Conservation (phyloP, 2,329 filamentous ascomycete genomes). For the Fusarium siculi region DNA sequence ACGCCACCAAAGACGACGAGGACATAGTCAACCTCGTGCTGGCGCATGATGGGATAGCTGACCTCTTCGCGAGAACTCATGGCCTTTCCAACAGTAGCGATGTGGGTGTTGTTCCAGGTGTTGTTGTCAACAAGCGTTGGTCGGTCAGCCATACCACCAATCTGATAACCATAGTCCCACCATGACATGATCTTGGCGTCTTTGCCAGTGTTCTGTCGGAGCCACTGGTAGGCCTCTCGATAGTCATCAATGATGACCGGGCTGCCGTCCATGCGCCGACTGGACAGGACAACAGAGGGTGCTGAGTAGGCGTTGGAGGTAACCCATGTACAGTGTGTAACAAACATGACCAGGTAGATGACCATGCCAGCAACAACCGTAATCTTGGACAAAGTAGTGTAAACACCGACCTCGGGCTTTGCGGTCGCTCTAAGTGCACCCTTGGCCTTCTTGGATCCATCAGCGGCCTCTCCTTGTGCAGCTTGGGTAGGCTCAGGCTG, state of each 20-base stretch:
- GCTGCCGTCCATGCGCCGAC: conserved; percentile 89
- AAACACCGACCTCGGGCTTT: conserved; percentile 83
- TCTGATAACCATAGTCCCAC: conserved; percentile 99
- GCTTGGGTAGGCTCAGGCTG: conserved; percentile 66
- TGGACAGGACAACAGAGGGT: conserved; percentile 94
- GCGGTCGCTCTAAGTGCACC: conserved; percentile 74
- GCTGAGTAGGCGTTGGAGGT: conserved; percentile 99
- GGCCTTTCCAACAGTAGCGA: conserved; percentile 97
- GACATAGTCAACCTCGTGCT: conserved; percentile 99
- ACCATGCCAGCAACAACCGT: conserved; percentile 78
- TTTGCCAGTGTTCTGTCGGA: conserved; percentile 93
- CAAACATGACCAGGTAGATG: conserved; percentile 89
- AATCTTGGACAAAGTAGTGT: conserved; percentile 80
- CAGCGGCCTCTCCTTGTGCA: conserved; percentile 54
- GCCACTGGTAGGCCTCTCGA: conserved; percentile 99
- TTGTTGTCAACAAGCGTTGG: conserved; percentile 99
- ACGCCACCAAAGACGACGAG: conserved; percentile 96
- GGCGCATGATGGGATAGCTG: conserved; percentile 97
- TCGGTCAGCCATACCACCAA: conserved; percentile 98
- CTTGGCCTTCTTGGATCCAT: conserved; percentile 67
- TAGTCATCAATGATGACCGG: conserved; percentile 99
- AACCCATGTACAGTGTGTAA: conserved; percentile 98
- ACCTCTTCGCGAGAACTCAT: conserved; percentile 98
- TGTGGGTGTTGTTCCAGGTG: conserved; percentile 99
- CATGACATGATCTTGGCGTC: conserved; percentile 99